These are phyloP conservation scores for Thyridium curvatum DNA, from an alignment of 2,329 filamentous ascomycete species.

Conservation along the genomic window DNA sequence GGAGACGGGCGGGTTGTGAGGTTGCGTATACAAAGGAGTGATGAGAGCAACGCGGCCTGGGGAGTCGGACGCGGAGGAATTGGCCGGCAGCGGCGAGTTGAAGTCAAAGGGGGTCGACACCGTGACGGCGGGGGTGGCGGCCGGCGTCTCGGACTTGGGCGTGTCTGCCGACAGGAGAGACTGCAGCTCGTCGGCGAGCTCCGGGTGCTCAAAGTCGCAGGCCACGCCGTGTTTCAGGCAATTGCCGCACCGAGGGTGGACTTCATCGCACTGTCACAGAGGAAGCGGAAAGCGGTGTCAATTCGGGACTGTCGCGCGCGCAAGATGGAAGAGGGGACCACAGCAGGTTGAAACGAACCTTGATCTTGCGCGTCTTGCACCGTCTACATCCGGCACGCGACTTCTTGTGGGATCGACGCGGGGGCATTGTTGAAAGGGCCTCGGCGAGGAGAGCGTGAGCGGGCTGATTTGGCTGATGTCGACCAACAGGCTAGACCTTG, in stretches of 20 bases:
- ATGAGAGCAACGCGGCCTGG: slow-evolving; percentile 12
- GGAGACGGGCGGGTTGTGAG: slow-evolving; percentile 25
- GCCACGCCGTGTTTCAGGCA: slow-evolving; percentile 60
- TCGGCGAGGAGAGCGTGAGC: no score
- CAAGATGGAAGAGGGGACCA: neutral
- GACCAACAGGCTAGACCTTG: no score
- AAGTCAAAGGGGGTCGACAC: slow-evolving; percentile 9
- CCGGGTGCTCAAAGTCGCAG: slow-evolving; percentile 57
- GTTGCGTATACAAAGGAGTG: slow-evolving; percentile 27
- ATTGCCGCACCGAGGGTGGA: slow-evolving; percentile 59
- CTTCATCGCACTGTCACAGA: slow-evolving; percentile 53
- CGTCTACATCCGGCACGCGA: slow-evolving; percentile 59
- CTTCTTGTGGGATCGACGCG: slow-evolving; percentile 63
- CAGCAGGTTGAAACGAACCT: no score
- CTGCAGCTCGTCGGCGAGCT: slow-evolving; percentile 36
- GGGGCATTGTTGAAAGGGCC: slow-evolving; percentile 42
- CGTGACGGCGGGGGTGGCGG: slow-evolving; percentile 12
- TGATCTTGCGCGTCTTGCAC: slow-evolving; percentile 65
- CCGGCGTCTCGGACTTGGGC: slow-evolving; percentile 8
- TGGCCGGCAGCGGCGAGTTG: slow-evolving; percentile 13
- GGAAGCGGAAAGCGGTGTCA: neutral
- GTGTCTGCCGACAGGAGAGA: slow-evolving; percentile 20
- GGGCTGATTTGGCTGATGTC: no score
- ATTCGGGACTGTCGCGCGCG: no score
- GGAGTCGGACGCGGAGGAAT: slow-evolving; percentile 13